Evolutionary conservation across 192 early-diverging fungal species (phyloP).

Genomic region (Podila horticola): DNA sequence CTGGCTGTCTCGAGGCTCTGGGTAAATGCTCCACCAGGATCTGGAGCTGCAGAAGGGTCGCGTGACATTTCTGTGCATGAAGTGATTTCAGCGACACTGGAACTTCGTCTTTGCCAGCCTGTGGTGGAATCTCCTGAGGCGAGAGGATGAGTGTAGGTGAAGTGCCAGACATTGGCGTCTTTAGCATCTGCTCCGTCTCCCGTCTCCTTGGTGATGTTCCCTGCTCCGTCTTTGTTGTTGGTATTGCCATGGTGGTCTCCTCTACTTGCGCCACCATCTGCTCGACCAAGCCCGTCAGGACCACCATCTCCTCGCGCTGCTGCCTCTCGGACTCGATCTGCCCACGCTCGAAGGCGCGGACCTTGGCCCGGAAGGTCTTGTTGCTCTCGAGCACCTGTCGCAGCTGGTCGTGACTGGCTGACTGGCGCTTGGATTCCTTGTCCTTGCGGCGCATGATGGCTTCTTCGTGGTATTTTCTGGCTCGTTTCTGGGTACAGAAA

Average conservation of each 20-base stretch:
- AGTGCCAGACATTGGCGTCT: neutral
- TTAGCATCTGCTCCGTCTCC: too few relatives aligned
- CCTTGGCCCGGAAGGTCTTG: neutral
- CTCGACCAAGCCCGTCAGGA: neutral
- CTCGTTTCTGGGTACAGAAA: constrained; percentile 1
- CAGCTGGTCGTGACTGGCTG: constrained; percentile 1
- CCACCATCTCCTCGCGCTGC: constrained; percentile 2
- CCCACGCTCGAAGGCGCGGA: constrained; percentile 2
- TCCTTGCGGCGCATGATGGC: constrained; percentile 1
- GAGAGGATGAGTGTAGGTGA: neutral
- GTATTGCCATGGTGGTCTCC: too few relatives aligned
- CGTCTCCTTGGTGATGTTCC: too few relatives aligned
- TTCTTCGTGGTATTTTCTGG: neutral
- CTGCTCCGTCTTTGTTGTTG: too few relatives aligned
- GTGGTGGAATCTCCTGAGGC: neutral
- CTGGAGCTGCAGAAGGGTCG: neutral
- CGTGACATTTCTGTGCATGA: neutral
- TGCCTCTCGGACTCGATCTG: neutral
- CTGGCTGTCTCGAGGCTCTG: neutral
- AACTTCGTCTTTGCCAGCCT: neutral
- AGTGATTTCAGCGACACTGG: neutral
- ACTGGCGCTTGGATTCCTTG: constrained; percentile 8
- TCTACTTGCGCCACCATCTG: too few relatives aligned
- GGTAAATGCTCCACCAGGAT: neutral
- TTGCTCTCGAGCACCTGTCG: neutral